These are phyloP conservation scores for Aspergillus sp. DNA, from an alignment of 2,329 filamentous ascomycete genomes.

Conservation along the genomic window DNA sequence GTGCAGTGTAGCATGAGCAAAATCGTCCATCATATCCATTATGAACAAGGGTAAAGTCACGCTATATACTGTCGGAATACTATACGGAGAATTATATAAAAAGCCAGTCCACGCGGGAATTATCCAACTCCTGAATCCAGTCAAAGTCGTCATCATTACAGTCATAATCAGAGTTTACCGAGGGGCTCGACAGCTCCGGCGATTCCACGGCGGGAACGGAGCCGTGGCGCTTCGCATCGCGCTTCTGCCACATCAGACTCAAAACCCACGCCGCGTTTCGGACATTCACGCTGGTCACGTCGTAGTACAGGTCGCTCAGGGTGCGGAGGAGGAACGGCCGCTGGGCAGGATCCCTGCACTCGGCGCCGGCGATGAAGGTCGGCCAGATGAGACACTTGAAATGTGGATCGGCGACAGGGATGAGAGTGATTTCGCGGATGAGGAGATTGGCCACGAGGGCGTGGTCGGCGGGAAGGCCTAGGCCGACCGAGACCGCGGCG, in stretches of 20 bases:
- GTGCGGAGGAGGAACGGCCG: conserved; percentile 31
- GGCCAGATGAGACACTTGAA: conserved; percentile 46
- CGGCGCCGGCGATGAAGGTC: conserved; percentile 43
- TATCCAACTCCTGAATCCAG: conserved; percentile 40
- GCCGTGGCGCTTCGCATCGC: conserved; percentile 28
- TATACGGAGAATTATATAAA: conserved; percentile 30
- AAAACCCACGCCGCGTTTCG: conserved; percentile 40
- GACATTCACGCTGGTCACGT: conserved; percentile 37
- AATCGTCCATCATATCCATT: too few relatives aligned
- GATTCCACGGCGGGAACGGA: neutral
- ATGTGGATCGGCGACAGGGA: conserved; percentile 34
- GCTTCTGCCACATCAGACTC: conserved; percentile 40
- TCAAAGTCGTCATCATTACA: conserved; percentile 34
- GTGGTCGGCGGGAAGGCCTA: conserved; percentile 30
- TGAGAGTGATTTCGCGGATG: conserved; percentile 34
- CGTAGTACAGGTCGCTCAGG: conserved; percentile 33
- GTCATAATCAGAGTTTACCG: conserved; percentile 15
- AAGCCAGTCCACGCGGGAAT: conserved; percentile 39
- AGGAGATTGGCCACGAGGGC: conserved; percentile 28
- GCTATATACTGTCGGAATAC: neutral
- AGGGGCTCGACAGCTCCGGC: neutral
- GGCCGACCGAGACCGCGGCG: conserved; percentile 19
- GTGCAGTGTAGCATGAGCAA: too few relatives aligned
- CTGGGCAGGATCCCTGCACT: conserved; percentile 32
- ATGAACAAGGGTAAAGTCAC: too few relatives aligned